Percentiles rank a stretch among this genome's conserved stretches.
Evolutionary conservation across 2,329 filamentous ascomycete genomes (phyloP).

Genomic region (Fusarium annulatum): DNA sequence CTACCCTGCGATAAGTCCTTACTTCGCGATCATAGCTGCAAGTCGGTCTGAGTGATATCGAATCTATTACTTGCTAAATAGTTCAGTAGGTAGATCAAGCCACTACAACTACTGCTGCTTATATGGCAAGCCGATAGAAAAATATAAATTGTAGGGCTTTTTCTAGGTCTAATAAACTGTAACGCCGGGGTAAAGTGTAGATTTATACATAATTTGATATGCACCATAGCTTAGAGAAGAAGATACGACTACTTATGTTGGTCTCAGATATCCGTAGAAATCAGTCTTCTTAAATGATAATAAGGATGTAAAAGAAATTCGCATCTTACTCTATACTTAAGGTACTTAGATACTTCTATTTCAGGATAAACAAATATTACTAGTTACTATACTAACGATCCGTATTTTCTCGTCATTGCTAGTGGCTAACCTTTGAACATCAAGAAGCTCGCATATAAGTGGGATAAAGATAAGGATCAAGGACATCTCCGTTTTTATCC

Average conservation of each 20-base stretch:
- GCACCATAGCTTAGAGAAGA: no score
- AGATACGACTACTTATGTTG: no score
- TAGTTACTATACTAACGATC: background rate
- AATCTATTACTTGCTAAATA: background rate
- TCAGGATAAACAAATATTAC: background rate
- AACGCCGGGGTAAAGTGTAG: no score
- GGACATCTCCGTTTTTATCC: background rate
- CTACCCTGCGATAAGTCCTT: background rate
- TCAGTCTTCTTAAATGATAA: background rate
- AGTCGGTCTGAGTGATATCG: background rate
- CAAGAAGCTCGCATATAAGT: background rate
- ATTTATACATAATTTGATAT: no score
- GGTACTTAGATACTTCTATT: background rate
- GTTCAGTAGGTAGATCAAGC: background rate
- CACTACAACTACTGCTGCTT: background rate
- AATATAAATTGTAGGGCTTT: background rate
- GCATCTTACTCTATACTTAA: fast-evolving
- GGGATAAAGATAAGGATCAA: background rate
- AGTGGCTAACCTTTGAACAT: background rate
- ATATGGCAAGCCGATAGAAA: background rate
- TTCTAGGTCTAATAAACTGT: no score
- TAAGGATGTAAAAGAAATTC: background rate
- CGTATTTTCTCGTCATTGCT: no score
- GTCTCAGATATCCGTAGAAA: no score
- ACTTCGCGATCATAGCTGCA: background rate